Evolutionary conservation across 2,329 filamentous ascomycete species (phyloP), one percentile per base, ranked within the genome.

Genomic region (Aspergillus neoniger): DNA sequence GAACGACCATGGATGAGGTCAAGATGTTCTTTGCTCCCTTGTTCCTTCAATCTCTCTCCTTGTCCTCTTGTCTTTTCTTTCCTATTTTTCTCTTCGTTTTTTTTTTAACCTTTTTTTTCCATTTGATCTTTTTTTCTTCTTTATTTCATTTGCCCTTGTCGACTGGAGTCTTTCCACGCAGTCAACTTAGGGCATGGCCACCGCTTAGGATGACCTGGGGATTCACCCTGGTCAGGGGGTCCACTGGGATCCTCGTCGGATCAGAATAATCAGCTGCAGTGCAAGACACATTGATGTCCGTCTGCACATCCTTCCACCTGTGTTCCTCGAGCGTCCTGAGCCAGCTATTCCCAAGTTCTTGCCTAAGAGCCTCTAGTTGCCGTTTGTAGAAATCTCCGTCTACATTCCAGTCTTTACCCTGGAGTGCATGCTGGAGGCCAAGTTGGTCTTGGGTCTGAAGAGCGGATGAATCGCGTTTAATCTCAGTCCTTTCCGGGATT

Each of bases 321-420:
- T 95, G 91, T 69, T 96, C 93, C 62, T 90, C 90, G 54, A 98
- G 81, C 14, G 91, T 91, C 64, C 88, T 93, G 41, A 99, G 84
- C 84, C 96, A 99, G 39, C 88, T 90, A 68, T 88, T 91, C 32
- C 93, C 93, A 65, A 96, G 88, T 70, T 94, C 91, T 70, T 89
- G 89, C 63, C 92, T 89, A 57, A 97, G 79, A 3, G 90, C 88
- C 75, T 96, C 92, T 57, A 98, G 89, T 76, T 95, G 95, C 74
- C 91, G 91, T 59, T 90, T 87, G 76, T 96, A 98, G 7, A 91
- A 81, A 70, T 95, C 91, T 57, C 90, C 89, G 60, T 86, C 85
- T 47, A 86, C 64, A 36, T 68, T 64, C 73, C 73, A 76, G 49
- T 77, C 74, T 36, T 71, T 67, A 41, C 61, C 61, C 15, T 70